Conservation (phyloP, 805 yeast genomes). For the Spathaspora sp. region DNA sequence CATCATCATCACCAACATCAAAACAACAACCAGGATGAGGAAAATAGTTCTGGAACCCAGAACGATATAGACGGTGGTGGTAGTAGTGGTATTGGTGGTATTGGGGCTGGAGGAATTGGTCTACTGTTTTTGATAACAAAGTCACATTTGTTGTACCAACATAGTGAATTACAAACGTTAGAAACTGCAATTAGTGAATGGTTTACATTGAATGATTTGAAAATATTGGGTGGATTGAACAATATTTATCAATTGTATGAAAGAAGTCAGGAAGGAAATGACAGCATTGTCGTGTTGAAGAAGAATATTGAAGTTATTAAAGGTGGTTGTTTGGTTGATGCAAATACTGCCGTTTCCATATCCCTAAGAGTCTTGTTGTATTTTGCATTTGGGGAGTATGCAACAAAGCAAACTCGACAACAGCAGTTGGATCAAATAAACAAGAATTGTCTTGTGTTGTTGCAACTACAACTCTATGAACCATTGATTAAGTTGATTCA, state of each 20-base stretch:
- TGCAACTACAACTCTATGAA: constrained; percentile 3
- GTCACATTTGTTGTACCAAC: constrained; percentile 26
- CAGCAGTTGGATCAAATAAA: constrained; percentile 12
- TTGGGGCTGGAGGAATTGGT: constrained; percentile 1
- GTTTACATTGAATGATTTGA: constrained; percentile 33
- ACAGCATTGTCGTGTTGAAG: neutral
- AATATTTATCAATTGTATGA: constrained; percentile 8
- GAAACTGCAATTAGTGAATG: constrained; percentile 33
- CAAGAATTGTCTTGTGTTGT: constrained; percentile 8
- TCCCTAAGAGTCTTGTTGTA: constrained; percentile 17
- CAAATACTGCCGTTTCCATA: neutral
- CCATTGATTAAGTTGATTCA: constrained; percentile 6
- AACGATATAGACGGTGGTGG: neutral
- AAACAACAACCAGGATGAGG: neutral
- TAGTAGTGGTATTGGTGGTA: neutral
- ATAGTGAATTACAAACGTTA: constrained; percentile 24
- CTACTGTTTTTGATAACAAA: constrained; percentile 29
- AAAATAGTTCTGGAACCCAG: neutral
- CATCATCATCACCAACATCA: neutral
- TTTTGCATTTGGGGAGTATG: constrained; percentile 24
- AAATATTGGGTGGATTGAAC: constrained; percentile 16
- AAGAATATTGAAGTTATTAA: constrained; percentile 1
- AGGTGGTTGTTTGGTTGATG: neutral
- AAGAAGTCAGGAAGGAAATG: neutral
- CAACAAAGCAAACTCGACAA: neutral